Evolutionary conservation across 148 eudicot genomes (phyloP), one percentile per base, ranked within the genome.

Genomic region (Arbutus unedo): DNA sequence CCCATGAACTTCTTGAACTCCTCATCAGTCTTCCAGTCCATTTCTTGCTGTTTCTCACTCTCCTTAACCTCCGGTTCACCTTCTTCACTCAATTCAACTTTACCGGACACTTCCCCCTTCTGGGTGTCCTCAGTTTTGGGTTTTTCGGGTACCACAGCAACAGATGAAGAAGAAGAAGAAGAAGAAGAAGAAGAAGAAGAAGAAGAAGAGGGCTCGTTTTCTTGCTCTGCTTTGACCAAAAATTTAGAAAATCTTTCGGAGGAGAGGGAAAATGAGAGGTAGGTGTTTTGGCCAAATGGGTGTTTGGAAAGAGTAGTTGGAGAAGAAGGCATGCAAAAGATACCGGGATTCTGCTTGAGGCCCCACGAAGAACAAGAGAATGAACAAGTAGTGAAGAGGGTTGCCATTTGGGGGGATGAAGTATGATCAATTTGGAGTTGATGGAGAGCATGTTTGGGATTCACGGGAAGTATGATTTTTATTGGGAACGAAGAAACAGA

Each of bases 1-100:
- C 99, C 99, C 99, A 96, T 96, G 79, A 94, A 94, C 68, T 89
- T 94, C 95, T 96, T 96, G 87, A 94, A 96, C 88, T 94, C 99
- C 31, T 96, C 98, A 74, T 96, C 99, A 48, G 64, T 86, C 80
- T 96, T 96, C 99, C 99, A 96, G 55, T 96, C 99, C 85, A 87
- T 13, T 82, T 94, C 94, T 82, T 93, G 95, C 79, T 80, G 86
- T 8, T 85, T 84, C 74, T 88, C 93, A 74, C 79, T 83, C 82
- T 86, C 83, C 21, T 82, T 70, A 75, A 15, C 74, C 55, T 85
- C 90, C 48, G 41, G 19, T 19, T 9, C 85, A 14, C 44, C 78
- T 31, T 83, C 79, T 44, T 76, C 64, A 55, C 72, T 59, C 68
- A 16, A 8, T 13, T 76, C 89, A 41, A 25, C 84, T 51, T 44